A percentile compares a stretch with the other conserved stretches of the same genome.
These are phyloP conservation scores for Phytopythium sindhum DNA, from an alignment of 352 stramenopile genomes.

Conservation along the genomic window DNA sequence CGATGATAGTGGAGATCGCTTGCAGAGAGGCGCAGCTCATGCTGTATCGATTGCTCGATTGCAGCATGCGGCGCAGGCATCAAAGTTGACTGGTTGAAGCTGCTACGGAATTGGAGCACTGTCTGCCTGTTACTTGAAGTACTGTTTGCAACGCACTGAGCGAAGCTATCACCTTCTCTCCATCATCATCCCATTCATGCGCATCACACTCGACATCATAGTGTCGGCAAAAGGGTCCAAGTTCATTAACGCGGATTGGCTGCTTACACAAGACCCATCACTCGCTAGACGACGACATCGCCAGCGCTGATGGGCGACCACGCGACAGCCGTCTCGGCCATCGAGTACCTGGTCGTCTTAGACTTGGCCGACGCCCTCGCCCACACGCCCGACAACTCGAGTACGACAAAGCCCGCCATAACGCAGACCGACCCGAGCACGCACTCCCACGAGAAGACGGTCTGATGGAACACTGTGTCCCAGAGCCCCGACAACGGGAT, in stretches of 20 bases:
- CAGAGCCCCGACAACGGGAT: conserved; percentile 50
- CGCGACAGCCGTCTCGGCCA: conserved; percentile 1
- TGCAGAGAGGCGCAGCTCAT: no score
- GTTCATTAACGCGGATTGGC: no score
- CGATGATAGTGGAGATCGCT: no score
- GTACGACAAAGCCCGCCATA: conserved; percentile 47
- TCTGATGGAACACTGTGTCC: conserved; percentile 44
- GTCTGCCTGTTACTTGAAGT: no score
- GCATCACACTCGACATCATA: no score
- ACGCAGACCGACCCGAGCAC: conserved; percentile 45
- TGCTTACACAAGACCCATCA: no score
- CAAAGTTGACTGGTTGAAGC: conserved; percentile 2
- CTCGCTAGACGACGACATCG: not conserved
- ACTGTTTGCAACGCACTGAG: no score
- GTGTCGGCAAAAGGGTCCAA: no score
- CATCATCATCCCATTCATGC: not conserved
- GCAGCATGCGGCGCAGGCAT: not conserved
- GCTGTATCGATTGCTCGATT: no score
- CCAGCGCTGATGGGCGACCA: conserved; percentile 4
- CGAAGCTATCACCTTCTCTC: not conserved
- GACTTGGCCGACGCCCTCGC: not conserved
- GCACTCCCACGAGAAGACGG: conserved; percentile 47
- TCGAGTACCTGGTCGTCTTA: conserved; percentile 4
- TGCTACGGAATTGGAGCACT: no score
- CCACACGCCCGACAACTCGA: conserved; percentile 17